Evolutionary conservation across 2,329 filamentous ascomycete species (phyloP).

Genomic region (Trichoderma sp.): DNA sequence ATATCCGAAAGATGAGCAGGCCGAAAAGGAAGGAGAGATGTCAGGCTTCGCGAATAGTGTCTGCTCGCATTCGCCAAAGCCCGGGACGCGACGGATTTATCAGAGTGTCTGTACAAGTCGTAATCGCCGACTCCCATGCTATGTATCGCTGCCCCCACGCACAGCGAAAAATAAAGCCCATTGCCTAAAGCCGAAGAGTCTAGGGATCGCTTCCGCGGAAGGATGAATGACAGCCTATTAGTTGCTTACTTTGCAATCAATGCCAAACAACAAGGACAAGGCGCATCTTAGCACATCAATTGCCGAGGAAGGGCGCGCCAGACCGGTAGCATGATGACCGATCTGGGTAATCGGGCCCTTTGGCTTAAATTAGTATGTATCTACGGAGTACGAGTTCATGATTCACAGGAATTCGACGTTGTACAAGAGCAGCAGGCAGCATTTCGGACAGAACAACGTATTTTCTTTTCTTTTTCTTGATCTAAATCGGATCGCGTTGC

Average conservation of each 20-base stretch:
- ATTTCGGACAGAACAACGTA: too few species aligned
- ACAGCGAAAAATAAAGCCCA: not conserved
- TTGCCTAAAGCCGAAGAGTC: not conserved
- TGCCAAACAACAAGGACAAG: not conserved
- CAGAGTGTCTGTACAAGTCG: not conserved
- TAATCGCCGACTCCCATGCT: not conserved
- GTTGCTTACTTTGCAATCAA: not conserved
- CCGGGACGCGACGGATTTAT: not conserved
- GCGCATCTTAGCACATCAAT: not conserved
- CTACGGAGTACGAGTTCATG: not conserved
- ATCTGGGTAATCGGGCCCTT: not conserved
- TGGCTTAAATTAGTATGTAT: not conserved
- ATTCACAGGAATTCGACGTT: not conserved
- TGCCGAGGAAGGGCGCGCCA: conserved; percentile 11
- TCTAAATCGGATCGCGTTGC: not conserved
- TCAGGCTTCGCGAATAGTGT: not conserved
- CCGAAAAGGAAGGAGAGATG: not conserved
- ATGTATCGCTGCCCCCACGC: not conserved
- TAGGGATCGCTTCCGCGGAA: not conserved
- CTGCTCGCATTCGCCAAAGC: not conserved
- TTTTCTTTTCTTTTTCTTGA: not conserved
- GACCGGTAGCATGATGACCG: not conserved
- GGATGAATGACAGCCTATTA: not conserved
- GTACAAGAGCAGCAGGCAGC: not conserved
- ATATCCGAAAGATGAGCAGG: not conserved